Percentiles rank a stretch among this genome's conserved stretches.
Conservation (phyloP, 140 eudicot species). For the Ambrosia hybrid region DNA sequence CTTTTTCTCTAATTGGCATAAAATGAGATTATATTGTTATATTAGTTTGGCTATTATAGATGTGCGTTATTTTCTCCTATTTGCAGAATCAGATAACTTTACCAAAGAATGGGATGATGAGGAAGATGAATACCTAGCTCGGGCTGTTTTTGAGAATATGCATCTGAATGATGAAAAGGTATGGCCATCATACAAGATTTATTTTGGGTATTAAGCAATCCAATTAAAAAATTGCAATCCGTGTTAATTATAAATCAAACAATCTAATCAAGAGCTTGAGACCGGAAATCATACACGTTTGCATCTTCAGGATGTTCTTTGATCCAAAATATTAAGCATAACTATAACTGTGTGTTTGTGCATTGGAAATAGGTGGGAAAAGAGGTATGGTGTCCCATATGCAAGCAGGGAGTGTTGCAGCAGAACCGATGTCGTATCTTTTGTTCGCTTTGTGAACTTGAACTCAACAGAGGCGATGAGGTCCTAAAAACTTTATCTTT, state of each 20-base stretch:
- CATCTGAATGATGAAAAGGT: slow-evolving; percentile 68
- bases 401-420: slow-evolving; percentile 77
- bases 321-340: neutral
- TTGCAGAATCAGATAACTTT: slow-evolving; percentile 47
- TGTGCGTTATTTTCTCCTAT: slow-evolving; percentile 16
- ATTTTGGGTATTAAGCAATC: too few species aligned
- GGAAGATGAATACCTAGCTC: slow-evolving; percentile 89
- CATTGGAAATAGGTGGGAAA: slow-evolving; percentile 42
- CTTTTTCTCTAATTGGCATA: neutral
- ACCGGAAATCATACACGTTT: neutral
- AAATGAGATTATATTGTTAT: neutral
- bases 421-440: slow-evolving; percentile 51
- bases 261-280: too few species aligned
- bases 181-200: too few species aligned
- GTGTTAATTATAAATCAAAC: too few species aligned
- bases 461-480: slow-evolving; percentile 71
- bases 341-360: neutral
- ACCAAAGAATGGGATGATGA: slow-evolving; percentile 71
- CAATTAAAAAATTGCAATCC: too few species aligned
- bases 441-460: slow-evolving; percentile 67
- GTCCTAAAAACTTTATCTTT: slow-evolving; percentile 35
- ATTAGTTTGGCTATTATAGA: slow-evolving; percentile 3
- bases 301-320: slow-evolving; percentile 10
- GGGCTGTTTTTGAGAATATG: slow-evolving; percentile 74
- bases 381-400: slow-evolving; percentile 90